phyloP scores from a whole-genome alignment of 2,329 filamentous ascomycete genomes.

The Helminthosporium solani region DNA sequence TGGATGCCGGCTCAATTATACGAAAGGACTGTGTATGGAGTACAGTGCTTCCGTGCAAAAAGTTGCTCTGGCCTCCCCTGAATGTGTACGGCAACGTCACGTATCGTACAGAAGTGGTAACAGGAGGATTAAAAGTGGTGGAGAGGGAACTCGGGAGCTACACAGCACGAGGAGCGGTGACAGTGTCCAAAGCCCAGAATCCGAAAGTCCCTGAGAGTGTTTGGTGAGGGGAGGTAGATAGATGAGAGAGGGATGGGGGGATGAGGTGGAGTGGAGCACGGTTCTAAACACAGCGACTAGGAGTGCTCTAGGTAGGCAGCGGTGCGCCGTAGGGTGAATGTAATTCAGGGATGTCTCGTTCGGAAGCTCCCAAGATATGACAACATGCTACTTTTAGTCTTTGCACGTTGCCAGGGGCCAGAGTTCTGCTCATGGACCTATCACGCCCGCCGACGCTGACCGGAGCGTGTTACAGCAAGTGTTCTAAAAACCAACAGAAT shows the following conservation, averaged over 20 bases:
- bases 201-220: conserved; percentile 25
- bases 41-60: conserved; percentile 1
- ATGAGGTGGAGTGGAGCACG: conserved; percentile 27
- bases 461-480: background rate
- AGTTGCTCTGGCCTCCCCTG: conserved; percentile 26
- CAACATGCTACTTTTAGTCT: conserved; percentile 38
- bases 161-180: conserved; percentile 12
- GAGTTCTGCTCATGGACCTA: conserved; percentile 1
- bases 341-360: conserved; percentile 33
- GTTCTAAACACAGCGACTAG: conserved; percentile 26
- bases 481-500: conserved; percentile 4
- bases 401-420: conserved; percentile 2
- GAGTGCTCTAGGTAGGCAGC: conserved; percentile 23
- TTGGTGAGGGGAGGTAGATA: conserved; percentile 22
- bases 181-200: conserved; percentile 6
- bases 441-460: conserved; percentile 9
- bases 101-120: conserved; percentile 19
- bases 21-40: conserved; percentile 11
- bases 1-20: conserved; percentile 15
- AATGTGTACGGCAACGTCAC: conserved; percentile 29
- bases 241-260: conserved; percentile 4
- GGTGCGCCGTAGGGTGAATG: conserved; percentile 37
- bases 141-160: conserved; percentile 15
- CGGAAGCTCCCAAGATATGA: conserved; percentile 27
- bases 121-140: conserved; percentile 9